Evolutionary conservation across 2,329 filamentous ascomycete species (phyloP).

Genomic region (Bipolaris bicolor): DNA sequence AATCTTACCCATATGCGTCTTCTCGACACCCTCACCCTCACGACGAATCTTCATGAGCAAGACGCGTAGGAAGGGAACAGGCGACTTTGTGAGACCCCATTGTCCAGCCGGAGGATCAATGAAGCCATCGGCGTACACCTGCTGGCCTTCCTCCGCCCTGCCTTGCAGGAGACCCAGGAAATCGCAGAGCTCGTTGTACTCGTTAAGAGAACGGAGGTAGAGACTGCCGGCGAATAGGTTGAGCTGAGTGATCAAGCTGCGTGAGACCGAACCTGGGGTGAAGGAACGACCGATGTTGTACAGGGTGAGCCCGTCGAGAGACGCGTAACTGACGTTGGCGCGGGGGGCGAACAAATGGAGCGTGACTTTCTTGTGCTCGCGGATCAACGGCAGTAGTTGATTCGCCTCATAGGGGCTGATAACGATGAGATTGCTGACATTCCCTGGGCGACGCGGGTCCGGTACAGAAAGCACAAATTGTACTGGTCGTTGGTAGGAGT

Average conservation of each 20-base stretch:
- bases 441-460: background rate
- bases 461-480: constrained; percentile 58
- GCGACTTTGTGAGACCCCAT: constrained; percentile 48
- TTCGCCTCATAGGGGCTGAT: constrained; percentile 69
- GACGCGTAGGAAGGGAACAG: constrained; percentile 51
- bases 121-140: constrained; percentile 46
- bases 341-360: constrained; percentile 62
- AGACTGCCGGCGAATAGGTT: constrained; percentile 73
- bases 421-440: constrained; percentile 52
- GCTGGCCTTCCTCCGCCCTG: constrained; percentile 23
- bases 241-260: constrained; percentile 55
- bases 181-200: constrained; percentile 62
- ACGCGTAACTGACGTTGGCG: constrained; percentile 43
- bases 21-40: constrained; percentile 48
- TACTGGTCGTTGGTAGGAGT: constrained; percentile 58
- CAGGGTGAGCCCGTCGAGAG: constrained; percentile 56
- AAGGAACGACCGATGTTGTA: constrained; percentile 46
- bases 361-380: constrained; percentile 39
- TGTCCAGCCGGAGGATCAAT: constrained; percentile 35
- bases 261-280: constrained; percentile 16
- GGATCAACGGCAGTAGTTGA: constrained; percentile 53
- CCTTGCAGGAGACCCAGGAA: constrained; percentile 58
- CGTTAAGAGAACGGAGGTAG: constrained; percentile 61
- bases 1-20: constrained; percentile 54
- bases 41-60: constrained; percentile 42